phyloP scores from a whole-genome alignment of 495 filamentous ascomycete species.

The Oidiodendron maius region DNA sequence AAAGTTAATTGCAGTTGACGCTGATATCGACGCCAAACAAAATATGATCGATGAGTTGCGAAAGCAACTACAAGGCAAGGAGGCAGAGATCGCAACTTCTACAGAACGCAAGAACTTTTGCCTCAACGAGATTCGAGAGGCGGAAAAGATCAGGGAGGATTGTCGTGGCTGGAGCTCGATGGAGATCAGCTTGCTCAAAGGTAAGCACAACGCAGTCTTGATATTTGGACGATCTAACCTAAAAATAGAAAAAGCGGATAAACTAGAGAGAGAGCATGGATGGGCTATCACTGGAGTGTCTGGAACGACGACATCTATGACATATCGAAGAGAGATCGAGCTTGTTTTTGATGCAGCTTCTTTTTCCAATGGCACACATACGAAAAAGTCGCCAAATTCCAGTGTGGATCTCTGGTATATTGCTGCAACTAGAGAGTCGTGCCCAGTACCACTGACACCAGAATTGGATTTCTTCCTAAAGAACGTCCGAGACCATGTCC shows the following conservation, averaged over 20 bases:
- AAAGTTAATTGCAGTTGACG: conserved; percentile 57
- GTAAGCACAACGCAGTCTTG: conserved; percentile 34
- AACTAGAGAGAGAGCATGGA: conserved; percentile 62
- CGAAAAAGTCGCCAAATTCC: conserved; percentile 23
- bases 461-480: conserved; percentile 69
- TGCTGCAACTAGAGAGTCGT: conserved; percentile 39
- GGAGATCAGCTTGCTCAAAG: conserved; percentile 70
- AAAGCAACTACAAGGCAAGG: conserved; percentile 55
- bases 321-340: conserved; percentile 71
- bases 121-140: conserved; percentile 68
- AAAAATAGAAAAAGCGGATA: conserved; percentile 49
- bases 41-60: conserved; percentile 58
- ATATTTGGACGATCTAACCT: conserved; percentile 24
- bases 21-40: conserved; percentile 62
- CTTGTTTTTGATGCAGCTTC: conserved; percentile 66
- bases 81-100: conserved; percentile 50
- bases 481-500: conserved; percentile 52
- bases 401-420: conserved; percentile 50
- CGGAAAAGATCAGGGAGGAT: conserved; percentile 78
- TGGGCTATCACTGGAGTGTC: conserved; percentile 71
- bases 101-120: conserved; percentile 62
- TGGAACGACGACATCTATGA: conserved; percentile 62
- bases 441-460: conserved; percentile 37
- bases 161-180: conserved; percentile 81
- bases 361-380: conserved; percentile 34